Percentiles rank a stretch among this genome's conserved stretches.
Conservation (phyloP, 331 rosid species). For the Cydonia oblonga region DNA sequence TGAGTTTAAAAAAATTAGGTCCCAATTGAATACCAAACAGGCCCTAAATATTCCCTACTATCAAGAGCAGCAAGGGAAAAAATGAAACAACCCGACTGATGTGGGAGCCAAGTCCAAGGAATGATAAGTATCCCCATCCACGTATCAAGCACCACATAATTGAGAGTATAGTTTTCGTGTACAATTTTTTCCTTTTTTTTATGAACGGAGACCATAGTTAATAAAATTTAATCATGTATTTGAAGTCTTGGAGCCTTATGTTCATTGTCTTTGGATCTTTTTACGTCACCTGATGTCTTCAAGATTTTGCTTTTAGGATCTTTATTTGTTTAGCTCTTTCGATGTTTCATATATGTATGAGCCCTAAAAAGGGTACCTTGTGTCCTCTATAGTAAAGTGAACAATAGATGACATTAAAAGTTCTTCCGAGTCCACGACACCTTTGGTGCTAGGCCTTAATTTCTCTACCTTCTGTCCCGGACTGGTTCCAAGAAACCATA, state of each 20-base stretch:
- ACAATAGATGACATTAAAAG: neutral
- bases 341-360: neutral
- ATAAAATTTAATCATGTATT: neutral
- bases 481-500: neutral
- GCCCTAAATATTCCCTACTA: neutral
- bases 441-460: neutral
- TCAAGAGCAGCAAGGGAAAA: neutral
- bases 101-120: neutral
- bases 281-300: neutral
- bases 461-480: neutral
- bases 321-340: neutral
- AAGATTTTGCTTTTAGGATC: neutral
- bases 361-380: neutral
- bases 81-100: constrained; percentile 12
- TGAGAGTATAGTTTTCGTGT: neutral
- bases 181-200: neutral
- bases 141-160: neutral
- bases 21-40: no score
- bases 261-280: neutral
- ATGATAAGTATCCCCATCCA: neutral
- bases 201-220: neutral
- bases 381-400: neutral
- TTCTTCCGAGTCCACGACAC: neutral
- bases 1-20: no score
- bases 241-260: neutral